phyloP scores from a whole-genome alignment of 2,329 filamentous ascomycete species.

The Chrysoporthe cubensis region DNA sequence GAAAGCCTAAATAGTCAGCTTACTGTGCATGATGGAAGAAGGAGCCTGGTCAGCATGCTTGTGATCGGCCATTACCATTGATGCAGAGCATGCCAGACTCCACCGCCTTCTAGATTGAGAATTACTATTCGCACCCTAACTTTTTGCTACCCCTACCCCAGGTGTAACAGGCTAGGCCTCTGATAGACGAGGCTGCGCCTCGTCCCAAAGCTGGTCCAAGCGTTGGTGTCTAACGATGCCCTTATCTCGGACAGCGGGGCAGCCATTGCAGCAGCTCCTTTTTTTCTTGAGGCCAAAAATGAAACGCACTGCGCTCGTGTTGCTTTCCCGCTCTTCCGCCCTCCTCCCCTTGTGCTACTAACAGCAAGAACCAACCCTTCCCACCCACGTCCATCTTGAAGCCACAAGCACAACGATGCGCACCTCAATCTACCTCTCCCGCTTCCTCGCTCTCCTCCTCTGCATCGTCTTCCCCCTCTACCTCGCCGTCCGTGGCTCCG shows the following conservation, averaged over 20 bases:
- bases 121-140: background rate
- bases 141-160: background rate
- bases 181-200: too few species aligned
- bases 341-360: too few species aligned
- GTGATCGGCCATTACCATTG: too few species aligned
- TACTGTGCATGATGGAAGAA: background rate
- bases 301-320: background rate
- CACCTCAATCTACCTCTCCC: background rate
- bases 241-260: background rate
- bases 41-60: background rate
- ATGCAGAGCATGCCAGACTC: background rate
- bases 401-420: background rate
- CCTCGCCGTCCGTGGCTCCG: background rate
- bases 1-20: background rate
- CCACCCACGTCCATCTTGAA: background rate
- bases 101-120: background rate
- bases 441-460: background rate
- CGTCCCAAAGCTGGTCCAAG: background rate
- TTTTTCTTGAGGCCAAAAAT: background rate
- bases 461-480: constrained; percentile 4
- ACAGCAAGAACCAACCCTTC: background rate
- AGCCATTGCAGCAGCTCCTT: background rate
- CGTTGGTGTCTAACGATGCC: background rate
- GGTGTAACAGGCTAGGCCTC: too few species aligned
- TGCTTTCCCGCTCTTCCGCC: too few species aligned